phyloP scores from a whole-genome alignment of 1,139 yeast species.

The Yamadazyma buinensis region DNA sequence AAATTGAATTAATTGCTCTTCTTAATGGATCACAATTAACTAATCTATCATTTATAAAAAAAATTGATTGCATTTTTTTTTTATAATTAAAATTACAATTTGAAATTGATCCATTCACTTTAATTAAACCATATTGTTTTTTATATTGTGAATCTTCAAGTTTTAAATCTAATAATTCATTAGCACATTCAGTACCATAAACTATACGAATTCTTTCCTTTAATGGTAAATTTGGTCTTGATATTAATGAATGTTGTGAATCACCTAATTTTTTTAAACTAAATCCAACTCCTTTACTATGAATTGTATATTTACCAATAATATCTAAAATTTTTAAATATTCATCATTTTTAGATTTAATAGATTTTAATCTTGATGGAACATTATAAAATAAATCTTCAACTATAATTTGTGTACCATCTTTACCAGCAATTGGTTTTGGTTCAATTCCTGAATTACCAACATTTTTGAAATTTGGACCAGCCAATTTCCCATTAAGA shows the following conservation, averaged over 20 bases:
- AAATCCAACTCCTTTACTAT: conserved; percentile 65
- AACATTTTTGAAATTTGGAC: conserved; percentile 29
- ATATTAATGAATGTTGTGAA: conserved; percentile 51
- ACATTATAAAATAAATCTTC: conserved; percentile 90
- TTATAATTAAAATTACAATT: conserved; percentile 71
- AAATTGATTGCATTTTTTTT: conserved; percentile 62
- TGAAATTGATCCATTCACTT: conserved; percentile 60
- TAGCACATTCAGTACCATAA: conserved; percentile 69
- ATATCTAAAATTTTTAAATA: conserved; percentile 75
- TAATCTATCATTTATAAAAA: conserved; percentile 81
- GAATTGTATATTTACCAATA: conserved; percentile 79
- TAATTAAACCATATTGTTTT: conserved; percentile 42
- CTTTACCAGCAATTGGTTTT: conserved; percentile 78
- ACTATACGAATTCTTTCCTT: conserved; percentile 71
- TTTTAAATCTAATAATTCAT: conserved; percentile 53
- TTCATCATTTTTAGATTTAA: conserved; percentile 70
- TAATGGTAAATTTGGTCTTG: conserved; percentile 44
- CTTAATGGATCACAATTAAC: conserved; percentile 80
- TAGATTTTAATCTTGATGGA: conserved; percentile 70
- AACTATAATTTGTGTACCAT: conserved; percentile 81
- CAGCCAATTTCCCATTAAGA: conserved; percentile 56
- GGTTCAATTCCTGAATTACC: conserved; percentile 35
- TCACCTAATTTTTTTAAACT: conserved; percentile 78
- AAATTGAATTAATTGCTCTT: conserved; percentile 64
- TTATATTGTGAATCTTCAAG: conserved; percentile 12